Conservation (phyloP, 257 asterid species). For the Salvia rosmarinus region DNA sequence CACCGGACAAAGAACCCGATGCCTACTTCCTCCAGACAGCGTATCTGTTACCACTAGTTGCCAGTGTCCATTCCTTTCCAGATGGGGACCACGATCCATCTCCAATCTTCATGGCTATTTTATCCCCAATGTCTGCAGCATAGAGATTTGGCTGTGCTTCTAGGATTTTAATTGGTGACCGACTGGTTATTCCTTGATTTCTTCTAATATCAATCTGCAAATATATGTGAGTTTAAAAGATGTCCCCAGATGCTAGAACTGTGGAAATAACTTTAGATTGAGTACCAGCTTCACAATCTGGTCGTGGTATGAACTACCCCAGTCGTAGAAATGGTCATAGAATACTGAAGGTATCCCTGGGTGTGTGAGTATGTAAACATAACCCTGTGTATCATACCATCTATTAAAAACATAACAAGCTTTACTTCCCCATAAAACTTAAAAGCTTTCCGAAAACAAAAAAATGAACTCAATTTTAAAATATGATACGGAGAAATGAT, state of each 20-base stretch:
- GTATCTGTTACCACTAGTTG: conserved; percentile 75
- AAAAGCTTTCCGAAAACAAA: no score
- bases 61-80: conserved; percentile 83
- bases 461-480: not conserved
- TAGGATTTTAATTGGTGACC: conserved; percentile 65
- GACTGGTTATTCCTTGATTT: conserved; percentile 68
- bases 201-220: conserved; percentile 70
- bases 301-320: conserved; percentile 66
- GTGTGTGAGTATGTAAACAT: conserved; percentile 85
- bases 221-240: not conserved
- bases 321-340: conserved; percentile 87
- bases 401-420: conserved; percentile 9
- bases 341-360: conserved; percentile 87
- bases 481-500: not conserved
- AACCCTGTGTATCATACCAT: conserved; percentile 56
- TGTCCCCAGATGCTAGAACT: not conserved
- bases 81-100: conserved; percentile 91
- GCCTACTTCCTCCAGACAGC: conserved; percentile 84
- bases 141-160: conserved; percentile 82
- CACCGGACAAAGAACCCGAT: not conserved
- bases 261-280: conserved; percentile 5
- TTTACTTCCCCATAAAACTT: no score
- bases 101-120: conserved; percentile 82
- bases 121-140: conserved; percentile 83
- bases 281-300: conserved; percentile 87